These are phyloP conservation scores for Auricularia cornea DNA, from an alignment of 768 basidiomycete species.

Conservation along the genomic window DNA sequence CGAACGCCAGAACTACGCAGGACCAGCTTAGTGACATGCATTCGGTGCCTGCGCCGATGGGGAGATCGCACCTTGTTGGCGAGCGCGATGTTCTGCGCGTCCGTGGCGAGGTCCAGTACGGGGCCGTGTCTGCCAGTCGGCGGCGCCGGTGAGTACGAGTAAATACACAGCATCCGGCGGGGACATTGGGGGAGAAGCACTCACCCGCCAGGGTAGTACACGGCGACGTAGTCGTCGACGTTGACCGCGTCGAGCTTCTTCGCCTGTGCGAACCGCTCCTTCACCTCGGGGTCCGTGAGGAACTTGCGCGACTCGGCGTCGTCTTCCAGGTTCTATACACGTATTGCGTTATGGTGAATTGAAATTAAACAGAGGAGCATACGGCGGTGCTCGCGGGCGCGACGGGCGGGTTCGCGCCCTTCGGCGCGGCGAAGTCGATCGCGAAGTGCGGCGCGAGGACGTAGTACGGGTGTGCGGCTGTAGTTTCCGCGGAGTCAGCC, in stretches of 20 bases:
- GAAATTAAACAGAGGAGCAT: conserved; percentile 4
- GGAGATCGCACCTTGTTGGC: conserved; percentile 47
- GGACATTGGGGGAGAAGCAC: conserved; percentile 2
- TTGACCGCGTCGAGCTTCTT: conserved; percentile 55
- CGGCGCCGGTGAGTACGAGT: too few species aligned
- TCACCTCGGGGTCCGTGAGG: conserved; percentile 47
- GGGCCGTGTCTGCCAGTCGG: conserved; percentile 67
- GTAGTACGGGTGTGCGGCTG: conserved; percentile 63
- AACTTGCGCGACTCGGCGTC: conserved; percentile 45
- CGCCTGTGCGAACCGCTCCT: conserved; percentile 43
- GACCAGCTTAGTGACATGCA: conserved; percentile 4
- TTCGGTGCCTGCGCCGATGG: too few species aligned
- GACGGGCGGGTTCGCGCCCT: conserved; percentile 62
- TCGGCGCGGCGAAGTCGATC: conserved; percentile 54
- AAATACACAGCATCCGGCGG: too few species aligned
- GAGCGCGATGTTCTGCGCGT: conserved; percentile 49
- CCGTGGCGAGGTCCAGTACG: conserved; percentile 56
- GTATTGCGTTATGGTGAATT: neutral
- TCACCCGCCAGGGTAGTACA: conserved; percentile 70
- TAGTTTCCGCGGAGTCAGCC: neutral
- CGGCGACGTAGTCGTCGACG: conserved; percentile 53
- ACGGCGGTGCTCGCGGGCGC: conserved; percentile 51
- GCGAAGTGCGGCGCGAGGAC: conserved; percentile 38
- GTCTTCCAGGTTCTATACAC: conserved; percentile 42
- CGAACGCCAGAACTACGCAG: conserved; percentile 50